Evolutionary conservation across 2,329 filamentous ascomycete genomes (phyloP).

Genomic region (Pleurostoma richardsiae): DNA sequence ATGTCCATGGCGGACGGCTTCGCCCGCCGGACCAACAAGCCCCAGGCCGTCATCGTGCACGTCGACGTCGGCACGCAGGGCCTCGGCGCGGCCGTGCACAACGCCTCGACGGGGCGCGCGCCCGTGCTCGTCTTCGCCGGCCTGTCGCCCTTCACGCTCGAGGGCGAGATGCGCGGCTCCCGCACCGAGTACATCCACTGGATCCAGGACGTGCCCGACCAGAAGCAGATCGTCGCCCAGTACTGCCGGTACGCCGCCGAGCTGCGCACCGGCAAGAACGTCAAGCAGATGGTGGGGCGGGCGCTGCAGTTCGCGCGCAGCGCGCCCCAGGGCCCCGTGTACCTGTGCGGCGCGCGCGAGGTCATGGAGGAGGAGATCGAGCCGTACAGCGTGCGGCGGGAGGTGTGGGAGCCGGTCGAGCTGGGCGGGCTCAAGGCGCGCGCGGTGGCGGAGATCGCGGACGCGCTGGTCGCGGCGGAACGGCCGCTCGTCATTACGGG

Average conservation of each 20-base stretch:
- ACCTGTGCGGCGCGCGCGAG: conserved; percentile 72
- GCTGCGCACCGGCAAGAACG: conserved; percentile 77
- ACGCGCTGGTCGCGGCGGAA: conserved; percentile 57
- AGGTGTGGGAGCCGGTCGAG: conserved; percentile 65
- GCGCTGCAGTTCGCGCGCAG: conserved; percentile 77
- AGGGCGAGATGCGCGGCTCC: conserved; percentile 33
- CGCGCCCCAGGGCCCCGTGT: conserved; percentile 74
- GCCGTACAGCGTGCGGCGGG: conserved; percentile 64
- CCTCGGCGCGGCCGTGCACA: conserved; percentile 67
- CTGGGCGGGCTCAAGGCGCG: conserved; percentile 52
- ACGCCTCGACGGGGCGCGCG: conserved; percentile 62
- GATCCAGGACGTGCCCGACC: conserved; percentile 35
- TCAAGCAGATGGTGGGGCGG: conserved; percentile 86
- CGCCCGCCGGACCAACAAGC: conserved; percentile 59
- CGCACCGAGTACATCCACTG: conserved; percentile 38
- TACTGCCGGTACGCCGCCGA: conserved; percentile 83
- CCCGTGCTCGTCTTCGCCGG: conserved; percentile 50
- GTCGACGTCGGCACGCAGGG: conserved; percentile 73
- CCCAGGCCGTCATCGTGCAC: conserved; percentile 67
- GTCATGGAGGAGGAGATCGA: conserved; percentile 81
- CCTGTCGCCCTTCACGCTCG: conserved; percentile 33
- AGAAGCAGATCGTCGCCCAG: conserved; percentile 59
- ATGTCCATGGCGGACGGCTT: conserved; percentile 73
- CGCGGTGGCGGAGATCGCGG: conserved; percentile 55
- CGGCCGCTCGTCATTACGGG: conserved; percentile 67